Conservation (phyloP, 2,329 filamentous ascomycete species). For the Xylariaceae sp. region DNA sequence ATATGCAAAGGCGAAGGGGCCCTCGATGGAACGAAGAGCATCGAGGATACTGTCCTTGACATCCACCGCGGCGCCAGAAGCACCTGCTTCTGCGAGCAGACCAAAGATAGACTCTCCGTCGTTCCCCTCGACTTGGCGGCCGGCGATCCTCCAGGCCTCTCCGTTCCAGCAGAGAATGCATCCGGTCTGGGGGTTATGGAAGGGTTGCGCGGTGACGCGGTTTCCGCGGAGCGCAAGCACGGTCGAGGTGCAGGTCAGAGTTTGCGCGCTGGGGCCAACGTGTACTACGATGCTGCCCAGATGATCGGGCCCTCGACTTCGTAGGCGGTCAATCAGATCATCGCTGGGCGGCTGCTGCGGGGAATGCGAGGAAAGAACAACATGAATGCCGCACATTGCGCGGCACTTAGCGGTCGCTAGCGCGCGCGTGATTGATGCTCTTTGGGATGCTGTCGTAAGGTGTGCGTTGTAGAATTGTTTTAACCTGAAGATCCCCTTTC, state of each 20-base stretch:
- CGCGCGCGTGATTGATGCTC: no score
- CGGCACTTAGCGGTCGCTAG: no score
- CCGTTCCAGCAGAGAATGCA: constrained; percentile 94
- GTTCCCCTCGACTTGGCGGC: constrained; percentile 61
- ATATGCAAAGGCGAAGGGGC: constrained; percentile 88
- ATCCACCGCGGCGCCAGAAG: constrained; percentile 22
- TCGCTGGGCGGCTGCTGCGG: no score
- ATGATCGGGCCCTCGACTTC: no score
- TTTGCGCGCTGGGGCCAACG: no score
- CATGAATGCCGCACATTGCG: no score
- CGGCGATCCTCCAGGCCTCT: constrained; percentile 78
- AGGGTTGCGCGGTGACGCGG: constrained; percentile 67
- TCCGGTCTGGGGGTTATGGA: constrained; percentile 49
- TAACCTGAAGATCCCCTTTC: no score
- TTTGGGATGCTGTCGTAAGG: no score
- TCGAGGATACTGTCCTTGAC: constrained; percentile 40
- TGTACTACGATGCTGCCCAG: no score
- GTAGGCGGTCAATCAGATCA: no score
- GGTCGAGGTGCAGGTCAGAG: constrained; percentile 74
- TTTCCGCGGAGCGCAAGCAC: constrained; percentile 87
- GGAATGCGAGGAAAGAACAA: no score
- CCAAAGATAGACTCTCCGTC: constrained; percentile 69
- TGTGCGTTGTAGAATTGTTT: no score
- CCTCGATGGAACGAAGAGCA: constrained; percentile 61
- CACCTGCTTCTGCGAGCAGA: constrained; percentile 34